Evolutionary conservation across 805 yeast species (phyloP), one percentile per base, ranked within the genome.

Genomic region (Tetrapisispora pingtungensis): DNA sequence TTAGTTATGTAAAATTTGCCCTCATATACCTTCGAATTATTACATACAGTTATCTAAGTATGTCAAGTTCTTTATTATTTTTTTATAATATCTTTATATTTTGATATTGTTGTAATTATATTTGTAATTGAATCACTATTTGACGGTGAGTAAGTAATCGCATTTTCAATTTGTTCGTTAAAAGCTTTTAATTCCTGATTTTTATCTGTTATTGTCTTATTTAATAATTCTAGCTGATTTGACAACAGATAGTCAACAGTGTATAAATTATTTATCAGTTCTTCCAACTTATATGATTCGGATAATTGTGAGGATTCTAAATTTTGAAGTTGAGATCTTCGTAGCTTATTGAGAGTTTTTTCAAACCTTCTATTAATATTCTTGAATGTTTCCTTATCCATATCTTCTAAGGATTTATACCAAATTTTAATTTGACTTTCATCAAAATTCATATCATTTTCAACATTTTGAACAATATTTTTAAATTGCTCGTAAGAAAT

Each of bases 201-300:
- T 13, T 37, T 24, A 7, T 32, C 37, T 3, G 4, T 15, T 7
- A 42, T 36, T 7, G 31, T 27, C 13, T 18, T 32, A 26, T 42
- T 28, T 18, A 42, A 27, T 17, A 24, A 2, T 32, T 42, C 15
- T 6, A 42, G 19, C n/a, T 32, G 37, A n/a, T 19, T 26, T 10
- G 36, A 24, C 17, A 42, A 26, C 6, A 42, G 13, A 17, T 36
- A 36, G 27, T 54, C 55, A 32, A 50, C 49, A 8, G 47, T 47
- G 34, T 54, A 51, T 7, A 55, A 40, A 26, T 42, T 49, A 26
- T 48, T 50, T 17, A 54, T 48, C 33, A 55, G 41, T 20, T 52
- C 55, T 33, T 53, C 58, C 15, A 55, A 38, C 8, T 50, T 46
- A 27, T 47, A 49, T 4, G 50, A 47, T 17, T 54, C 52, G n/a